phyloP scores from a whole-genome alignment of 2,329 filamentous ascomycete genomes.

The Alternaria triticimaculans region DNA sequence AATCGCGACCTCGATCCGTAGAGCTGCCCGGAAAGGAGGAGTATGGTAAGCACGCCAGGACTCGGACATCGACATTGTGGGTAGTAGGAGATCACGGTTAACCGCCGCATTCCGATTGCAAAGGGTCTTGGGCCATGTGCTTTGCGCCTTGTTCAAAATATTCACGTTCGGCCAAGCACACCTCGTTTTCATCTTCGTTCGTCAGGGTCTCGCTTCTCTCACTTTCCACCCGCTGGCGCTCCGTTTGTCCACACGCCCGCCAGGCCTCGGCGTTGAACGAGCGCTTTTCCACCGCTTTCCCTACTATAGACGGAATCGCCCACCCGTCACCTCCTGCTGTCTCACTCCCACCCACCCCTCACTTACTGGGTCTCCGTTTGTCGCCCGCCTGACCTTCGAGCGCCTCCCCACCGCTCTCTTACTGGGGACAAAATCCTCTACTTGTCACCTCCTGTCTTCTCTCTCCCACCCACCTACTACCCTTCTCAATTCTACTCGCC shows the following conservation, averaged over 20 bases:
- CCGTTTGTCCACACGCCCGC: neutral
- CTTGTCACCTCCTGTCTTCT: neutral
- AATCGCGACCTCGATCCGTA: slow-evolving; percentile 45
- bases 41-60: no score
- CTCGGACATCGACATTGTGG: neutral
- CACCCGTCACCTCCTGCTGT: neutral
- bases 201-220: neutral
- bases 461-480: neutral
- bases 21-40: neutral
- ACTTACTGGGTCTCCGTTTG: neutral
- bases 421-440: neutral
- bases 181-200: neutral
- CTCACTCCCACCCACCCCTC: neutral
- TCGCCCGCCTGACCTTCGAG: neutral
- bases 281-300: neutral
- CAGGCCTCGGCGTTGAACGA: neutral
- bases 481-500: neutral
- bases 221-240: neutral
- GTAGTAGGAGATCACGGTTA: neutral
- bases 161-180: neutral
- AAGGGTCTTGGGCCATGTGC: neutral
- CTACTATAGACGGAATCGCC: neutral
- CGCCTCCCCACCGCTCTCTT: neutral
- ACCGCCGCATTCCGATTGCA: neutral
- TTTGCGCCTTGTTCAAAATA: neutral